Percentiles rank a stretch among this genome's conserved stretches.
Conservation (phyloP, 495 filamentous ascomycete species). For the Neurospora sp. region DNA sequence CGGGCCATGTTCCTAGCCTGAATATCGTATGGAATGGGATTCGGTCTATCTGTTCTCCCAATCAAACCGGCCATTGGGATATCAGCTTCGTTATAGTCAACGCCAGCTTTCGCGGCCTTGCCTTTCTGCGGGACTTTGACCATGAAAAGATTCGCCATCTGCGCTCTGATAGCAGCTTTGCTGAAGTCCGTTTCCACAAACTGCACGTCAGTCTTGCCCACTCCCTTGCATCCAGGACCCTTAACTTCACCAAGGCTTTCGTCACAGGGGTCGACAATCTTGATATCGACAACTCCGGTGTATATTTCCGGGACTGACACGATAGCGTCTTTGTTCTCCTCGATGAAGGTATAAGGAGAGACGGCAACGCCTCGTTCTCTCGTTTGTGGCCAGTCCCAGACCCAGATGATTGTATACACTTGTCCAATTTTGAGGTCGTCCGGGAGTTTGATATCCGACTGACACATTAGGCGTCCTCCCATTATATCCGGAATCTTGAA, state of each 20-base stretch:
- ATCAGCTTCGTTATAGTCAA: constrained; percentile 1
- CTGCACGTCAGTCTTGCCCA: constrained; percentile 10
- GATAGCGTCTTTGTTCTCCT: constrained; percentile 34
- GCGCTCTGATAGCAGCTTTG: constrained; percentile 23
- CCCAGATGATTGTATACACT: constrained; percentile 75
- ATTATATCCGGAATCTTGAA: constrained; percentile 16
- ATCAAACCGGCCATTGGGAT: constrained; percentile 17
- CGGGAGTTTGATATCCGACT: constrained; percentile 66
- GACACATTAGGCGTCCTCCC: constrained; percentile 56
- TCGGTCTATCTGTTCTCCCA: constrained; percentile 1
- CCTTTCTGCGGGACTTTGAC: constrained; percentile 22
- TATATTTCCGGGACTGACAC: constrained; percentile 51
- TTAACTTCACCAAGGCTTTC: constrained; percentile 20
- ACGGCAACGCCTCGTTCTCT: constrained; percentile 17
- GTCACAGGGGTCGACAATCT: constrained; percentile 35
- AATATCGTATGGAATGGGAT: background rate
- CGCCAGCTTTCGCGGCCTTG: constrained; percentile 7
- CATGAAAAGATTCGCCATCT: constrained; percentile 27
- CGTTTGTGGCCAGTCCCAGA: constrained; percentile 75
- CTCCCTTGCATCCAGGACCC: constrained; percentile 15
- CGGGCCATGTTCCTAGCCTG: background rate
- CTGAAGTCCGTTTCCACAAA: constrained; percentile 18
- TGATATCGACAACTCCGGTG: constrained; percentile 72
- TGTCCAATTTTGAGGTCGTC: constrained; percentile 36
- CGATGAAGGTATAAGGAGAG: constrained; percentile 15